Base-by-base conservation (phyloP, 2,329 filamentous ascomycete genomes). In the Paecilomyces formosus region DNA sequence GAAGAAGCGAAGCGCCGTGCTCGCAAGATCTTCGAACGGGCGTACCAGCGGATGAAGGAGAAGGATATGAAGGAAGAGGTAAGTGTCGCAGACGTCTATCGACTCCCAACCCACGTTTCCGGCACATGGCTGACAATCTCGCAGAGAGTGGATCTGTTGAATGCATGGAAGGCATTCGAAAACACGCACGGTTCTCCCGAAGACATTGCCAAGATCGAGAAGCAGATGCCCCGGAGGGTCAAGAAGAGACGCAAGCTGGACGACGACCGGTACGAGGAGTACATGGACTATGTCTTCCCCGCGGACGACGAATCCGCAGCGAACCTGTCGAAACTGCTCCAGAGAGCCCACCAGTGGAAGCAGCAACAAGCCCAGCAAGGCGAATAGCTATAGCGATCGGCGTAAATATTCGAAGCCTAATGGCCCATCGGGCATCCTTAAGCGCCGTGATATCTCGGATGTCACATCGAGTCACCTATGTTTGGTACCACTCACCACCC, bases 221-320 rank as follows among this genome's bases (percentile, higher is more conserved):
- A 88, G 72, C 90, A 96, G 80, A 96, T 97, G 92, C 94, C 94
- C 33, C 85, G 92, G 64, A 87, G 88, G 76, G 89, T 90, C 70
- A 97, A 96, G 86, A 93, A 94, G 82, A 83, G 91, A 69, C 88
- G 94, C 74, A 91, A 87, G 82, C 76, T 96, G 73, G 92, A 96
- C 71, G 93, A 97, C 75, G 92, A 94, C 72, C 87, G 85, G 39
- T 97, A 91, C 79, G 92, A 99, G 81, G 94, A 99, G 78, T 97
- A 96, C 74, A 85, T 94, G 77, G 94, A 97, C 74, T 97, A 96
- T 68, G 85, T 99, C 33, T 99, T 99, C 85, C 94, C 94, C 0
- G 92, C 90, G 3, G 94, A 97, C 78, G 92, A 97, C 73, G 85
- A 90, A 77, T 88, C 90, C 71, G 88, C 88, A 58, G 88, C 88